A percentile compares a stretch with the other conserved stretches of the same genome.
Evolutionary conservation across 139 green algal species (phyloP).

Genomic region (Monoraphidium neglectum): DNA sequence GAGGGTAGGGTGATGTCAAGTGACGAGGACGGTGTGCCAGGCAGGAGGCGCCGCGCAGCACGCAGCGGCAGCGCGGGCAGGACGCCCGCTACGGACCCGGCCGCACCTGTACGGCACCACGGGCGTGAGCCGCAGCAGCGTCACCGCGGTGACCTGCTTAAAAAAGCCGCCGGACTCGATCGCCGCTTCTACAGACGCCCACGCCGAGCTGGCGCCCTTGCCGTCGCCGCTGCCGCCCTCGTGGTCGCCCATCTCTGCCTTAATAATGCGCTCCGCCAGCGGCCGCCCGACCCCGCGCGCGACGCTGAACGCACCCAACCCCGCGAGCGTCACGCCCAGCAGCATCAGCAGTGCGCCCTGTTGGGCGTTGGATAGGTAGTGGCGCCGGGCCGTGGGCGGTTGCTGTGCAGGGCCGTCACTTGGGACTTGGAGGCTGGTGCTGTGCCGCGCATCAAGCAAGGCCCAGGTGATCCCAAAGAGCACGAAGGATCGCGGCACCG

Average conservation of each 20-base stretch:
- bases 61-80: too few species aligned
- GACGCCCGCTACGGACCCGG: too few species aligned
- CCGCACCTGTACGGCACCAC: conserved; percentile 73
- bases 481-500: too few species aligned
- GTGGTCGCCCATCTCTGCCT: conserved; percentile 32
- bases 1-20: neutral
- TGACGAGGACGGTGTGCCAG: neutral
- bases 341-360: conserved; percentile 59
- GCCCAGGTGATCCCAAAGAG: neutral
- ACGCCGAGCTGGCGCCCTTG: conserved; percentile 34
- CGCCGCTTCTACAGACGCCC: conserved; percentile 32
- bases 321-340: conserved; percentile 52
- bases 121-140: conserved; percentile 79
- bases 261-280: conserved; percentile 56
- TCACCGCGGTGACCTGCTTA: conserved; percentile 73
- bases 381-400: too few species aligned
- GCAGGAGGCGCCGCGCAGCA: neutral
- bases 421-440: too few species aligned
- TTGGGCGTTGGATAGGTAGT: too few species aligned
- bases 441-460: too few species aligned
- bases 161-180: conserved; percentile 71
- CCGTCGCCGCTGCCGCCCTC: neutral
- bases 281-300: conserved; percentile 44
- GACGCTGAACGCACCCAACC: conserved; percentile 58
- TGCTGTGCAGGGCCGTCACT: too few species aligned